phyloP scores from a whole-genome alignment of 1,284 basidiomycete genomes.

The Cryptococcus sp. region DNA sequence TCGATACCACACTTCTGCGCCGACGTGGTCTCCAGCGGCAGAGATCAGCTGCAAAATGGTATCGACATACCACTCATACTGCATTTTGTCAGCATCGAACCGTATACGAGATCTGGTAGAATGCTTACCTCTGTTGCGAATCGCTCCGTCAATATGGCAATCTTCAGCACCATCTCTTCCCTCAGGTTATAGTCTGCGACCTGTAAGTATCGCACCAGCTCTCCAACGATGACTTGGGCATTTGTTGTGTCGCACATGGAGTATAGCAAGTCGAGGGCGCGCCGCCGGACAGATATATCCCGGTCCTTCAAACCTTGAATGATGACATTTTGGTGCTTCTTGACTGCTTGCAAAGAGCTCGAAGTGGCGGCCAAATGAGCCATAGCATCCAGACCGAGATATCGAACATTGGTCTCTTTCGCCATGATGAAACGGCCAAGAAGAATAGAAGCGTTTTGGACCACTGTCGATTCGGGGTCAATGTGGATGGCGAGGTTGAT shows the following conservation, averaged over 20 bases:
- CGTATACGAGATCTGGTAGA: constrained; percentile 22
- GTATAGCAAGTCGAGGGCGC: constrained; percentile 93
- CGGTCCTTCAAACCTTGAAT: constrained; percentile 92
- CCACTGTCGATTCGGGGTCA: constrained; percentile 86
- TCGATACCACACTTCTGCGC: constrained; percentile 98
- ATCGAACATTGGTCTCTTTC: constrained; percentile 97
- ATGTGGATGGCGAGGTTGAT: constrained; percentile 96
- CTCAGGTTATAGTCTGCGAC: constrained; percentile 94
- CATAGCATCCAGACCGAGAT: constrained; percentile 97
- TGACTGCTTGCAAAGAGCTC: constrained; percentile 86
- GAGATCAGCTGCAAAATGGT: constrained; percentile 93
- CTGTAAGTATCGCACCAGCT: constrained; percentile 87
- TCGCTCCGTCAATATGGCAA: constrained; percentile 96
- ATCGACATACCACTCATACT: constrained; percentile 94
- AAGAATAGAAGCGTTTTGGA: constrained; percentile 84
- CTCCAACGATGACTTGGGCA: constrained; percentile 90
- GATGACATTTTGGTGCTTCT: constrained; percentile 94
- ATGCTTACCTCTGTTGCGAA: constrained; percentile 75
- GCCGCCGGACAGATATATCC: constrained; percentile 92
- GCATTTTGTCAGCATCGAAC: constrained; percentile 30
- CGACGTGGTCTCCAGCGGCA: constrained; percentile 95
- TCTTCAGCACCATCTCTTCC: constrained; percentile 98
- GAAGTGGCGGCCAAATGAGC: constrained; percentile 93
- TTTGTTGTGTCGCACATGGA: constrained; percentile 99
- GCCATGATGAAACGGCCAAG: constrained; percentile 95